Conservation (phyloP, 192 early-diverging fungal genomes). For the Chytriomyces sp. region DNA sequence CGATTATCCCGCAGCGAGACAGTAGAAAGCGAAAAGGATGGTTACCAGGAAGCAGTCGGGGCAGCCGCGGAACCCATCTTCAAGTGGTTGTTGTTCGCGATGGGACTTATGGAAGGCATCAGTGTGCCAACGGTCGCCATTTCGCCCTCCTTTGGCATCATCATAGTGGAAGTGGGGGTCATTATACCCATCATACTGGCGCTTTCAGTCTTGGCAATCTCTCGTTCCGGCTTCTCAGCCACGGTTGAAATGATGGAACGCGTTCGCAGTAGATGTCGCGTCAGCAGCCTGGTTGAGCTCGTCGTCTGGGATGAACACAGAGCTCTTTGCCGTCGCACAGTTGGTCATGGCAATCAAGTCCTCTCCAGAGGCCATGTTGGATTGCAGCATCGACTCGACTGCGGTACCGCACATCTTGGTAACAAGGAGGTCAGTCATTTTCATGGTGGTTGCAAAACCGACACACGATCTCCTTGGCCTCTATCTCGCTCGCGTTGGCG, state of each 20-base stretch:
- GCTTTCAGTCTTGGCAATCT: too few relatives aligned
- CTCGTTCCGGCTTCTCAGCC: too few relatives aligned
- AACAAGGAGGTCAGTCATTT: background rate
- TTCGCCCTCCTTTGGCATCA: too few relatives aligned
- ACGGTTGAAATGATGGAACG: too few relatives aligned
- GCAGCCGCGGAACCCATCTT: too few relatives aligned
- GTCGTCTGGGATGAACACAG: background rate
- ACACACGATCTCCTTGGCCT: background rate
- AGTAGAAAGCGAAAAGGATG: background rate
- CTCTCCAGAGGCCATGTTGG: background rate
- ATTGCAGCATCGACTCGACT: background rate
- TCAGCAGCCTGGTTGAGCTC: background rate
- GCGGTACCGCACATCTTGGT: background rate
- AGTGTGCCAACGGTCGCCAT: too few relatives aligned
- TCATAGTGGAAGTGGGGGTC: background rate
- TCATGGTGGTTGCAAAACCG: background rate
- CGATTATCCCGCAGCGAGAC: too few relatives aligned
- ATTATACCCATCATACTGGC: background rate
- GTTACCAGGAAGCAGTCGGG: background rate
- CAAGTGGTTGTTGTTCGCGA: too few relatives aligned
- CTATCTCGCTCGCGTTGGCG: background rate
- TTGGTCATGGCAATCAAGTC: background rate
- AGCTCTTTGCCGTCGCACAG: background rate
- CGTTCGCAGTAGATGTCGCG: too few relatives aligned
- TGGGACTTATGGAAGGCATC: too few relatives aligned